A percentile compares a stretch with the other conserved stretches of the same genome.
phyloP scores from a whole-genome alignment of 495 filamentous ascomycete species.

The Talaromyces borbonicus region DNA sequence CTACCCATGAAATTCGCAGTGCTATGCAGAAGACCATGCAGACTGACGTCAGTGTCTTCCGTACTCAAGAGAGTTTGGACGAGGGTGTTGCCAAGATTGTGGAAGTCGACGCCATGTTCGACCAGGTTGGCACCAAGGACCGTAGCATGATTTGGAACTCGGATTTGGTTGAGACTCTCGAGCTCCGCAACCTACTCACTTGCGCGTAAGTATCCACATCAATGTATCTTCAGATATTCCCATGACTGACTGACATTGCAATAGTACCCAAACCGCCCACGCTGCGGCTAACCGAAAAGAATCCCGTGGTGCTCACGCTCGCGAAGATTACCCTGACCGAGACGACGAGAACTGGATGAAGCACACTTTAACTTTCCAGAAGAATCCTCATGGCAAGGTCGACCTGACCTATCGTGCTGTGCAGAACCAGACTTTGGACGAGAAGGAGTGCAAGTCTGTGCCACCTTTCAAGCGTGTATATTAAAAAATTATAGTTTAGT shows the following conservation, averaged over 20 bases:
- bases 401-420: conserved; percentile 72
- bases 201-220: conserved; percentile 71
- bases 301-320: conserved; percentile 86
- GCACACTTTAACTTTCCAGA: conserved; percentile 92
- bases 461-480: conserved; percentile 83
- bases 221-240: neutral
- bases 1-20: conserved; percentile 73
- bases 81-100: conserved; percentile 75
- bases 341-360: conserved; percentile 98
- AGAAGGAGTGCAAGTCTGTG: conserved; percentile 79
- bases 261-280: conserved; percentile 71
- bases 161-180: conserved; percentile 89
- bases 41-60: conserved; percentile 92
- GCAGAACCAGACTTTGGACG: conserved; percentile 69
- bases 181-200: conserved; percentile 85
- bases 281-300: conserved; percentile 85
- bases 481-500: conserved; percentile 28
- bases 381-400: conserved; percentile 69
- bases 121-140: conserved; percentile 85
- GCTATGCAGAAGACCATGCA: conserved; percentile 99
- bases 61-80: conserved; percentile 81
- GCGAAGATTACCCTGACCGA: conserved; percentile 89
- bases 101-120: conserved; percentile 70
- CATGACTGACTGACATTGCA: conserved; percentile 9
- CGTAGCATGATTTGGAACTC: conserved; percentile 99